Conservation (phyloP, 352 stramenopile genomes). For the Phytophthora tubulina region DNA sequence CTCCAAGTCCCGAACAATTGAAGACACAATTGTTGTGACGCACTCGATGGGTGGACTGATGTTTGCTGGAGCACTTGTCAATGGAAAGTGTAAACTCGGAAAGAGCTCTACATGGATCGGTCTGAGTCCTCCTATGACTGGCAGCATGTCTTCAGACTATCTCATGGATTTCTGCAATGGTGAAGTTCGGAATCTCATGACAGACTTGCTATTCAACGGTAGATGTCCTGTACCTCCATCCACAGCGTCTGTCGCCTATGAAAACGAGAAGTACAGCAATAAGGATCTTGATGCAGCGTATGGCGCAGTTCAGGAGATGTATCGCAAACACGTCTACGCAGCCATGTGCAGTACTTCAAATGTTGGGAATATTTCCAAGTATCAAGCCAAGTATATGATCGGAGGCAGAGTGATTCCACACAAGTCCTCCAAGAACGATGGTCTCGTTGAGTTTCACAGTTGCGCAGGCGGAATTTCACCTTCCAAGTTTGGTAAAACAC, state of each 20-base stretch:
- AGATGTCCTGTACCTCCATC: constrained; percentile 45
- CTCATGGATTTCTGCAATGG: constrained; percentile 49
- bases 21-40: constrained; percentile 50
- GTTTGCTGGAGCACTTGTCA: constrained; percentile 32
- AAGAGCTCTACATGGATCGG: constrained; percentile 47
- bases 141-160: constrained; percentile 56
- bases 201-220: constrained; percentile 34
- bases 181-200: constrained; percentile 33
- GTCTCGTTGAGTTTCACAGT: constrained; percentile 55
- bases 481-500: constrained; percentile 40
- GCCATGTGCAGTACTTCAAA: constrained; percentile 52
- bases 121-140: constrained; percentile 46
- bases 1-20: constrained; percentile 18
- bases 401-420: constrained; percentile 40
- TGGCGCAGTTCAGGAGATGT: constrained; percentile 31
- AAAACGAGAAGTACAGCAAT: constrained; percentile 39
- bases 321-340: constrained; percentile 44
- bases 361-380: constrained; percentile 51
- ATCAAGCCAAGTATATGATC: constrained; percentile 46
- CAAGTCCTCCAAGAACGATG: constrained; percentile 51
- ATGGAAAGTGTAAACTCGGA: constrained; percentile 21
- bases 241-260: constrained; percentile 39
- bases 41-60: constrained; percentile 57
- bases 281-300: constrained; percentile 29
- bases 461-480: constrained; percentile 38